These are phyloP conservation scores for Cantharellus anzutake DNA, from an alignment of 768 basidiomycete species.

Conservation along the genomic window DNA sequence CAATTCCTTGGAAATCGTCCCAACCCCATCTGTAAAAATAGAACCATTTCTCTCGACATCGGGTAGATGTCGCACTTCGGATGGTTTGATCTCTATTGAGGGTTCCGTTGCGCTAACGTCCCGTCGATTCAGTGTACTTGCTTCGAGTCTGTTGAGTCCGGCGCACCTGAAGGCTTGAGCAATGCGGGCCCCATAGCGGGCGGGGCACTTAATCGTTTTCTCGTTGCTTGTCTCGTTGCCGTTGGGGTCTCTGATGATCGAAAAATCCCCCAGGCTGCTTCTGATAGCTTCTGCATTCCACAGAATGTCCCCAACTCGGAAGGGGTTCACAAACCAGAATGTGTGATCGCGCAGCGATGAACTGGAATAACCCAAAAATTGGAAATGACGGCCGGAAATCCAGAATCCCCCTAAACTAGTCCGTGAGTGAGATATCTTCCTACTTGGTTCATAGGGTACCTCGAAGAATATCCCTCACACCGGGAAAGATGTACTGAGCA, in stretches of 20 bases:
- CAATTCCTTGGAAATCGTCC: conserved; percentile 49
- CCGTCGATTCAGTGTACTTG: background rate
- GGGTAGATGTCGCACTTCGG: conserved; percentile 43
- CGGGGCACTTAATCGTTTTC: conserved; percentile 33
- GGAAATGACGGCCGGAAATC: conserved; percentile 7
- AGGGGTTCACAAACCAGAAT: conserved; percentile 7
- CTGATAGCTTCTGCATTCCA: conserved; percentile 35
- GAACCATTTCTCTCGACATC: conserved; percentile 30
- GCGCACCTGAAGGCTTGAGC: background rate
- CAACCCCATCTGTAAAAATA: conserved; percentile 60
- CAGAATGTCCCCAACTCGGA: background rate
- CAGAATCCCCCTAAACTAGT: background rate
- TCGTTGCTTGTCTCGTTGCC: conserved; percentile 9
- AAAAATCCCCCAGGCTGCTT: conserved; percentile 46
- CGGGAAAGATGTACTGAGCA: background rate
- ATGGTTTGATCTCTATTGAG: conserved; percentile 33
- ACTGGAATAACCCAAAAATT: conserved; percentile 5
- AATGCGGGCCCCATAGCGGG: conserved; percentile 24
- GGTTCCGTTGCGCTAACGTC: conserved; percentile 54
- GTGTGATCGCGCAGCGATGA: conserved; percentile 5
- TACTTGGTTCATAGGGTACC: background rate
- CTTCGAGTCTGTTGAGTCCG: background rate
- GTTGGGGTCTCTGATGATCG: conserved; percentile 5
- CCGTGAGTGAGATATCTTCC: background rate
- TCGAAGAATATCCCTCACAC: background rate